A percentile compares a stretch with the other conserved stretches of the same genome.
Evolutionary conservation across 2,329 filamentous ascomycete genomes (phyloP).

Genomic region (Pleomassaria siparia): DNA sequence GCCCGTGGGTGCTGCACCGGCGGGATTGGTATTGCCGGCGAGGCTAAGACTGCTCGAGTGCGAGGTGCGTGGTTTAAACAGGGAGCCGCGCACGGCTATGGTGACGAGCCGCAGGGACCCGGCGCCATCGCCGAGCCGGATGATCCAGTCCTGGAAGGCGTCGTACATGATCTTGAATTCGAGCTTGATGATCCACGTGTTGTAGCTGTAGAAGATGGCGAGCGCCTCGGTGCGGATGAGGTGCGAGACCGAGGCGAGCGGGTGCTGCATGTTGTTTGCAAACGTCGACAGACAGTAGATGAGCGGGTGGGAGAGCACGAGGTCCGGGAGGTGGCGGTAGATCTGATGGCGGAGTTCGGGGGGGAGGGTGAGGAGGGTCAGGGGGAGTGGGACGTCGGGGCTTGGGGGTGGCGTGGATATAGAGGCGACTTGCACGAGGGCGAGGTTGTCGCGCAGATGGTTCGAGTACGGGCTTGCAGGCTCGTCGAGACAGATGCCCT

Average conservation of each 20-base stretch:
- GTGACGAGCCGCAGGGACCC: slow-evolving; percentile 33
- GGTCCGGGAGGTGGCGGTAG: slow-evolving; percentile 40
- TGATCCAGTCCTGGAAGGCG: slow-evolving; percentile 43
- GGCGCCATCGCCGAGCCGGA: slow-evolving; percentile 35
- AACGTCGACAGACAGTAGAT: slow-evolving; percentile 46
- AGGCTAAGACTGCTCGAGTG: slow-evolving; percentile 24
- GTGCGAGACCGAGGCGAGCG: slow-evolving; percentile 38
- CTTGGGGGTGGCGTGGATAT: slow-evolving; percentile 17
- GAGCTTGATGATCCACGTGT: slow-evolving; percentile 43
- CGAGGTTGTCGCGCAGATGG: slow-evolving; percentile 5
- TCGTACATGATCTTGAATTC: slow-evolving; percentile 45
- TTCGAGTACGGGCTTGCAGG: background rate
- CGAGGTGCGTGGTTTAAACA: slow-evolving; percentile 36
- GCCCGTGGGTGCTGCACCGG: slow-evolving; percentile 12
- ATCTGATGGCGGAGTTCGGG: slow-evolving; percentile 42
- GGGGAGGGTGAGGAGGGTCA: slow-evolving; percentile 38
- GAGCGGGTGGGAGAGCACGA: slow-evolving; percentile 38
- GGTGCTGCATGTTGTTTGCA: slow-evolving; percentile 39
- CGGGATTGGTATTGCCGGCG: slow-evolving; percentile 7
- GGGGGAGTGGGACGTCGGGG: slow-evolving; percentile 9
- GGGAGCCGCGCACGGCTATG: slow-evolving; percentile 33
- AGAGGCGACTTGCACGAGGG: slow-evolving; percentile 24
- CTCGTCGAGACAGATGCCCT: slow-evolving; percentile 16
- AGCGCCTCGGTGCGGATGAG: slow-evolving; percentile 41
- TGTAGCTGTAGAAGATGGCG: slow-evolving; percentile 45